phyloP scores from a whole-genome alignment of 306 rosid species.

The Hippophae tibetana region DNA sequence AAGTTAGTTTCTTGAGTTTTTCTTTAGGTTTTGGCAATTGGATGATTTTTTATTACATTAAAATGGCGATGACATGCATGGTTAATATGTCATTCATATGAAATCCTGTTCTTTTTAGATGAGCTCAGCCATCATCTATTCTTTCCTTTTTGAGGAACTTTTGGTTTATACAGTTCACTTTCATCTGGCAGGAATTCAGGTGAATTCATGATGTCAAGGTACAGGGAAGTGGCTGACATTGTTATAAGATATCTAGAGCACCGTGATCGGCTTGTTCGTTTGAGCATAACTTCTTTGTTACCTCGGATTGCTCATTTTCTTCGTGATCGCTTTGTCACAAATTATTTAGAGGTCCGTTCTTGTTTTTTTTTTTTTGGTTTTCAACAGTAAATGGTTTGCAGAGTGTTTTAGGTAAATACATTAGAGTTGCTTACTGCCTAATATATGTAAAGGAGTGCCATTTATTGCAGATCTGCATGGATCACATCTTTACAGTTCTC shows the following conservation, averaged over 20 bases:
- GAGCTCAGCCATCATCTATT: no score
- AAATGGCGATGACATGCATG: no score
- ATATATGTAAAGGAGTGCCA: slow-evolving; percentile 21
- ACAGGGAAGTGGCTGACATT: slow-evolving; percentile 95
- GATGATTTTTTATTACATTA: no score
- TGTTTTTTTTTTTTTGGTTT: slow-evolving; percentile 18
- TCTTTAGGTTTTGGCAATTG: no score
- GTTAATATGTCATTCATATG: no score
- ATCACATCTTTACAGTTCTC: slow-evolving; percentile 88
- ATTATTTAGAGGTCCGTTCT: slow-evolving; percentile 69
- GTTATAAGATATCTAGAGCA: slow-evolving; percentile 90
- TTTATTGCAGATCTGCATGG: slow-evolving; percentile 92
- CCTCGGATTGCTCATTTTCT: slow-evolving; percentile 97
- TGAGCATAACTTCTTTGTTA: slow-evolving; percentile 89
- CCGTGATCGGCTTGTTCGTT: slow-evolving; percentile 91
- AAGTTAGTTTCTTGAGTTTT: no score
- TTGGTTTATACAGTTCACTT: slow-evolving; percentile 5
- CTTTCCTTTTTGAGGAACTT: neutral
- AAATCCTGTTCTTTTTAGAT: no score
- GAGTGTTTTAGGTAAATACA: slow-evolving; percentile 9
- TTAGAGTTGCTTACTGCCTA: slow-evolving; percentile 1
- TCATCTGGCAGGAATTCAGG: slow-evolving; percentile 79
- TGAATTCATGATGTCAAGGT: slow-evolving; percentile 99
- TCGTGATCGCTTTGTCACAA: slow-evolving; percentile 95
- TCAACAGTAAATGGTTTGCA: slow-evolving; percentile 14